Conservation (phyloP, 2,329 filamentous ascomycete species). For the Colletotrichum sublineola region DNA sequence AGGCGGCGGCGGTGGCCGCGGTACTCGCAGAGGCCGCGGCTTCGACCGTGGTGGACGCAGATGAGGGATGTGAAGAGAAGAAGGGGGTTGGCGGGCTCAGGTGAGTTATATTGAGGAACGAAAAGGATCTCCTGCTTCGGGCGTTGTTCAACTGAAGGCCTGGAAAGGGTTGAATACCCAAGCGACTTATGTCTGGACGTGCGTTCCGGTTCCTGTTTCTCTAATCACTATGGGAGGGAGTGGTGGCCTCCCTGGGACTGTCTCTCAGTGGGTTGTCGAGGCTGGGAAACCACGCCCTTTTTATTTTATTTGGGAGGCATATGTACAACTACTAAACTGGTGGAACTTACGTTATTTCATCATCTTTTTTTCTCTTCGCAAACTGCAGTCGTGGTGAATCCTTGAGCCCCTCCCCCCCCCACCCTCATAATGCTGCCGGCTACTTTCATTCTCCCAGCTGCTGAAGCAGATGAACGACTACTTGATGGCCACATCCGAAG, state of each 20-base stretch:
- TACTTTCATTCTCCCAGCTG: neutral
- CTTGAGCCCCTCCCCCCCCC: neutral
- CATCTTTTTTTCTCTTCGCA: neutral
- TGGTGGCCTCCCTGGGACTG: neutral
- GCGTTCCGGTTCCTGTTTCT: neutral
- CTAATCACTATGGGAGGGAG: neutral
- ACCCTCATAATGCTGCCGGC: neutral
- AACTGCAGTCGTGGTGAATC: neutral
- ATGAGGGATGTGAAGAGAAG: neutral
- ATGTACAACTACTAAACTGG: neutral
- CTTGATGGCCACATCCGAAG: no score
- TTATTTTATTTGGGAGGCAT: neutral
- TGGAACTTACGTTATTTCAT: neutral
- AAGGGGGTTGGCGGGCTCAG: neutral
- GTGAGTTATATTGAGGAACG: neutral
- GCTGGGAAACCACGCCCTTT: neutral
- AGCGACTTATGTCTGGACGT: conserved; percentile 6
- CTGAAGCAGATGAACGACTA: neutral
- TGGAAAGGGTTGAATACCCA: conserved; percentile 8
- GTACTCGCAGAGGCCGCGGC: conserved; percentile 45
- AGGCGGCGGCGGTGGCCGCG: conserved; percentile 5
- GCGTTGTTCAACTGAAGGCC: conserved; percentile 8
- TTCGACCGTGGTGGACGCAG: conserved; percentile 33
- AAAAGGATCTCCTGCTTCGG: neutral
- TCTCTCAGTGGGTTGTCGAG: neutral